Conservation (phyloP, 495 filamentous ascomycete species). For the Trichocladium antarcticum region DNA sequence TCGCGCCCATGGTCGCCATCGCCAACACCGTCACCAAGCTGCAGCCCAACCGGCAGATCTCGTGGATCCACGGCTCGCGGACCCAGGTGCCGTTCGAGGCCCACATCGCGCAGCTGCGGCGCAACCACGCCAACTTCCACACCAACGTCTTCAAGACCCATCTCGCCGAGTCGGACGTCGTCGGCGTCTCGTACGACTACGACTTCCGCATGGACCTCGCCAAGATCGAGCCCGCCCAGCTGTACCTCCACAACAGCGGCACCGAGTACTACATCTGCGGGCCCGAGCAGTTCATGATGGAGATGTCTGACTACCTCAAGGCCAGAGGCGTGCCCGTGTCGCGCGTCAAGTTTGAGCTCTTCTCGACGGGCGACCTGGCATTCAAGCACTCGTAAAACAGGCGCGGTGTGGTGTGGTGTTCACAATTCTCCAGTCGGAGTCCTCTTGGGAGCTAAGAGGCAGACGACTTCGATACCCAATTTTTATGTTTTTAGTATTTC, state of each 20-base stretch:
- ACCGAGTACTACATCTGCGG: slow-evolving; percentile 64
- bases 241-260: slow-evolving; percentile 42
- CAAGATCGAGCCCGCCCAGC: slow-evolving; percentile 37
- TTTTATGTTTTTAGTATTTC: neutral
- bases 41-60: slow-evolving; percentile 38
- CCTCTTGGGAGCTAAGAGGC: neutral
- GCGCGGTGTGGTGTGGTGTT: neutral
- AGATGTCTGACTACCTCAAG: slow-evolving; percentile 40
- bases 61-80: slow-evolving; percentile 53
- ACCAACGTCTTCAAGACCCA: slow-evolving; percentile 33
- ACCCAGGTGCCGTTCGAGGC: slow-evolving; percentile 41
- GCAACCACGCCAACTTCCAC: slow-evolving; percentile 26
- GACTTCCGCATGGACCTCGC: slow-evolving; percentile 45
- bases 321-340: slow-evolving; percentile 40
- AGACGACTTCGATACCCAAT: neutral
- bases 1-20: slow-evolving; percentile 58
- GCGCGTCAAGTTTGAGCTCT: slow-evolving; percentile 55
- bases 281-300: slow-evolving; percentile 55
- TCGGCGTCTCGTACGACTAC: slow-evolving; percentile 47
- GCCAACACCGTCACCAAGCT: slow-evolving; percentile 46
- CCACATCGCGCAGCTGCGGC: slow-evolving; percentile 37
- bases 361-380: slow-evolving; percentile 48
- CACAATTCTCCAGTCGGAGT: too few relatives aligned
- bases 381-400: slow-evolving; percentile 9
- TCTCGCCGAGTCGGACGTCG: slow-evolving; percentile 34